Evolutionary conservation across 768 basidiomycete genomes (phyloP), one percentile per base, ranked within the genome.

Genomic region (Suillus discolor): DNA sequence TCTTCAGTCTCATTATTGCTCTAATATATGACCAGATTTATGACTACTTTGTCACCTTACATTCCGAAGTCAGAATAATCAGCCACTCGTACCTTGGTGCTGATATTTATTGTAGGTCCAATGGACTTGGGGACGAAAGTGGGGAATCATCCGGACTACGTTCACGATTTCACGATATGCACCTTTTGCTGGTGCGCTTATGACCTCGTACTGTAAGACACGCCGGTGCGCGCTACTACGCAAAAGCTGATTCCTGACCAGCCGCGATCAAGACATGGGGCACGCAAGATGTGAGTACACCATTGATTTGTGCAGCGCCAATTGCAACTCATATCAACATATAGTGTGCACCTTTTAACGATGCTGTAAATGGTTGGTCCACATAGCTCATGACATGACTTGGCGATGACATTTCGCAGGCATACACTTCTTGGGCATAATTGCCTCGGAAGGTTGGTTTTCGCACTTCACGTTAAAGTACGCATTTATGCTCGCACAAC

Each of bases 81-180:
- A 20, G 20, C 20, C 31, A 8, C 31, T 18, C 11, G 20, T 34
- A n/a, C 18, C 31, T n/a, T 31, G 6, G 20, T 20, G 54, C 31
- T 55, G 31, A 55, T 34, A 12, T 20, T 34, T 34, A 2, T 34
- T 3, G 20, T n/a, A 75, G 73, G 70, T 75, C 8, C 61, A 68
- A 62, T 59, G 67, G 57, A 61, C 41, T 31, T 51, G 61, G 64
- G 60, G 59, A 51, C 45, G 45, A 44, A 65, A 62, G 45, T 65
- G 64, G 64, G 60, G 49, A 15, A n/a, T 65, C 20, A 41, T 51
- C 20, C 61, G 64, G 6, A 39, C 8, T n/a, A 8, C 39, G 23
- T 65, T 65, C 13, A 36, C 45, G n/a, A 15, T 62, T 23, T 65
- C 64, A 42, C 61, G 64, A 34, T 65, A 65, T 62, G 12, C 12